A percentile compares a stretch with the other conserved stretches of the same genome.
Conservation (phyloP, 1,139 yeast species). For the Taphrina betulina region DNA sequence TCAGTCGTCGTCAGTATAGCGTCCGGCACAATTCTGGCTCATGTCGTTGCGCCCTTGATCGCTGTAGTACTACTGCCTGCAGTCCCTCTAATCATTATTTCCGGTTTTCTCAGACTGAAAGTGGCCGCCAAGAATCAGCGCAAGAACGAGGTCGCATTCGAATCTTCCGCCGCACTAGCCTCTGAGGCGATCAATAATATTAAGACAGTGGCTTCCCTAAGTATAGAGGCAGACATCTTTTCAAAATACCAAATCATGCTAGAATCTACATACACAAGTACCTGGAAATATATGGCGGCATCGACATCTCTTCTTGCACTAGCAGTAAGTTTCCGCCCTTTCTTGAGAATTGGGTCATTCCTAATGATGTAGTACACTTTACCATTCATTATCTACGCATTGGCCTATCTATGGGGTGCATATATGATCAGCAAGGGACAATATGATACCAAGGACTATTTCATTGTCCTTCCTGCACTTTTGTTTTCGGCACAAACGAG, state of each 20-base stretch:
- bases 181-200: conserved; percentile 51
- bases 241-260: conserved; percentile 55
- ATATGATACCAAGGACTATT: too few relatives aligned
- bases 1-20: conserved; percentile 57
- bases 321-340: too few relatives aligned
- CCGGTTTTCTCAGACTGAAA: conserved; percentile 75
- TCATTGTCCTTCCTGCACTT: too few relatives aligned
- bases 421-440: too few relatives aligned
- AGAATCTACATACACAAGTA: conserved; percentile 49
- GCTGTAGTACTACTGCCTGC: conserved; percentile 56
- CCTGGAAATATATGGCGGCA: conserved; percentile 1
- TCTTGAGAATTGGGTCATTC: too few relatives aligned
- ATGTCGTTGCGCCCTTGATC: conserved; percentile 66
- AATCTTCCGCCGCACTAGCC: conserved; percentile 53
- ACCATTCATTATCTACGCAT: too few relatives aligned
- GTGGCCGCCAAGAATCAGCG: conserved; percentile 70
- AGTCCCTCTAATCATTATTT: conserved; percentile 63
- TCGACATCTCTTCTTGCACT: too few relatives aligned
- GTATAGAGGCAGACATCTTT: conserved; percentile 55
- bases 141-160: conserved; percentile 47
- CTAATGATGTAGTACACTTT: too few relatives aligned
- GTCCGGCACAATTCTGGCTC: conserved; percentile 50
- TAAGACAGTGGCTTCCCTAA: conserved; percentile 55
- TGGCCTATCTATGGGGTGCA: too few relatives aligned
- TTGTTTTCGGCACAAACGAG: too few relatives aligned